Evolutionary conservation across 768 basidiomycete species (phyloP), one percentile per base, ranked within the genome.

Genomic region (Podaxis sp.): DNA sequence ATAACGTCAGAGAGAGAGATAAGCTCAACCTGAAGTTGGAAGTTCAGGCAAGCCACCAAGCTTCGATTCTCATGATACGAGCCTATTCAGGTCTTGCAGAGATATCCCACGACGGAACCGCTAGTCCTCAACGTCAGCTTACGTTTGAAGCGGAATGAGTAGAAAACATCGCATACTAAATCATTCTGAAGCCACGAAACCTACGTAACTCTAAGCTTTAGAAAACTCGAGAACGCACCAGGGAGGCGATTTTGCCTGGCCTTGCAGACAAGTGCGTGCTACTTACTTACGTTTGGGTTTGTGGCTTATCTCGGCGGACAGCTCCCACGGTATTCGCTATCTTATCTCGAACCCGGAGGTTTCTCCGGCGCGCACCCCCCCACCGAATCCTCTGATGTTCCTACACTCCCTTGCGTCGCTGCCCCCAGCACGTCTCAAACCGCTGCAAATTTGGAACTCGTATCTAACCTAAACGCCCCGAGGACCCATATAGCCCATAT

Each of bases 41-140:
- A 57, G 39, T 26, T 40, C 24, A n/a, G 7, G 22, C 39, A 56
- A 22, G 7, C 2, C 24, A 2, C 22, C 36, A 39, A 13, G 9
- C 54, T 56, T 56, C 56, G 42, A 57, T 44, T 57, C 56, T 44
- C 40, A 44, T 22, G n/a, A 24, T 15, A 57, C 44, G 39, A 28
- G 44, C 19, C n/a, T 55, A 36, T 56, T 56, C 39, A 56, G 5
- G 44, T 40, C n/a, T 15, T 28, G 40, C 24, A 46, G 40, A 28
- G 40, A 28, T 57, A 22, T 44, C 56, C 56, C 40, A 44, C 56
- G 56, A 44, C 15, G 39, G 26, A 57, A 57, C 7, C 56, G 56
- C 40, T 30, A 13, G 33, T 33, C 33, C 30, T 1, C 6, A 19
- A 46, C 44, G 19, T 2, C n/a, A 19, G 2, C 15, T 46, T 46